phyloP scores from a whole-genome alignment of 768 basidiomycete species.

The Tulasnella sp. region DNA sequence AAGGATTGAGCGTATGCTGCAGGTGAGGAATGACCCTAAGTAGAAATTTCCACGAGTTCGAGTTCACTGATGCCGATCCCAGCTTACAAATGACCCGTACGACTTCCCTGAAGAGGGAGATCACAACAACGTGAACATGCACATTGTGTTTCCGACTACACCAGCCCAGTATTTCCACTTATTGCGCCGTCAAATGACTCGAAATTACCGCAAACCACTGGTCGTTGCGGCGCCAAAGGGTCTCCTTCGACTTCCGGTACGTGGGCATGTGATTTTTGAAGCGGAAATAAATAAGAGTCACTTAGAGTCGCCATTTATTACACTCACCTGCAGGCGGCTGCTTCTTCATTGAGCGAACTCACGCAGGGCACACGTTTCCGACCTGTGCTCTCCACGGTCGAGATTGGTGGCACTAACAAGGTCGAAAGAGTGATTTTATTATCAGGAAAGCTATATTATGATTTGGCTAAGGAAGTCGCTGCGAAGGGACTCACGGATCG shows the following conservation, averaged over 20 bases:
- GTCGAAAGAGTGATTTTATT: slow-evolving; percentile 62
- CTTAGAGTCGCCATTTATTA: neutral
- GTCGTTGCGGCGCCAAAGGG: slow-evolving; percentile 80
- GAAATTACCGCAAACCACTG: slow-evolving; percentile 81
- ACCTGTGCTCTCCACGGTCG: slow-evolving; percentile 3
- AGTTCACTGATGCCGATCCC: neutral
- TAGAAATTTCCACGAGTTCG: neutral
- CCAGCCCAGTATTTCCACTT: slow-evolving; percentile 91
- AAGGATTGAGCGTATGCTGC: slow-evolving; percentile 82
- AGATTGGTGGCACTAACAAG: slow-evolving; percentile 16
- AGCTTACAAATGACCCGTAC: slow-evolving; percentile 73
- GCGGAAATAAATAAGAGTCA: neutral
- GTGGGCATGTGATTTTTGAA: slow-evolving; percentile 23
- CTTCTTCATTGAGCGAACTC: slow-evolving; percentile 5
- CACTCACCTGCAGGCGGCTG: neutral
- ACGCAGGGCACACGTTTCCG: slow-evolving; percentile 3
- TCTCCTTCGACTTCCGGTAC: slow-evolving; percentile 61
- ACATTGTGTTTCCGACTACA: slow-evolving; percentile 76
- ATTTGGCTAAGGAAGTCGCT: slow-evolving; percentile 61
- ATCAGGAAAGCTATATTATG: slow-evolving; percentile 82
- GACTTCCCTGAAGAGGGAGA: slow-evolving; percentile 25
- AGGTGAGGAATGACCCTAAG: slow-evolving; percentile 37
- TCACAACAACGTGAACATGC: slow-evolving; percentile 61
- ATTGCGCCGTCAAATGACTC: slow-evolving; percentile 70
- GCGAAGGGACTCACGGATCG: slow-evolving; percentile 34